A percentile compares a stretch with the other conserved stretches of the same genome.
phyloP scores from a whole-genome alignment of 2,329 filamentous ascomycete genomes.

The Hypoxylon sp. region DNA sequence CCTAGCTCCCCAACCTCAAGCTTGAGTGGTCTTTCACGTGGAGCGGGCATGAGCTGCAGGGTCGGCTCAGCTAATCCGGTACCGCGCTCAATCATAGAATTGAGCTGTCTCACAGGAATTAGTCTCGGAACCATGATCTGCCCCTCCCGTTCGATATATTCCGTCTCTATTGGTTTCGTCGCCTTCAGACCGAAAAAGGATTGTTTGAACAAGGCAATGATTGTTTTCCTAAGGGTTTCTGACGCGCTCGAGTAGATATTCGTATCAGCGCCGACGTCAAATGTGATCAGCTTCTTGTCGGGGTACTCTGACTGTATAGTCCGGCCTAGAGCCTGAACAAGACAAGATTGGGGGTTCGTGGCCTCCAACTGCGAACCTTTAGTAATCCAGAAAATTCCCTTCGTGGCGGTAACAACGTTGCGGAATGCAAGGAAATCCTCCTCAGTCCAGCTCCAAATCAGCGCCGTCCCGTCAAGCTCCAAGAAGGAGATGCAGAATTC shows the following conservation, averaged over 20 bases:
- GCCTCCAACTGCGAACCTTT: slow-evolving; percentile 46
- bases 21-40: slow-evolving; percentile 37
- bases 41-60: slow-evolving; percentile 28
- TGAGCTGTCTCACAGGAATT: slow-evolving; percentile 58
- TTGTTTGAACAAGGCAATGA: slow-evolving; percentile 50
- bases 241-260: slow-evolving; percentile 26
- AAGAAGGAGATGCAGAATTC: slow-evolving; percentile 63
- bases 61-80: slow-evolving; percentile 24
- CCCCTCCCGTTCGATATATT: slow-evolving; percentile 60
- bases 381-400: slow-evolving; percentile 47
- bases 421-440: slow-evolving; percentile 60
- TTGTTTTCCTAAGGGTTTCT: slow-evolving; percentile 34
- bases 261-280: slow-evolving; percentile 58
- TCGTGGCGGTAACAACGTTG: slow-evolving; percentile 53
- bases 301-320: slow-evolving; percentile 66
- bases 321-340: slow-evolving; percentile 63
- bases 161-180: slow-evolving; percentile 55
- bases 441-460: slow-evolving; percentile 60
- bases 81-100: slow-evolving; percentile 61
- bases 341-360: slow-evolving; percentile 56
- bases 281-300: slow-evolving; percentile 59
- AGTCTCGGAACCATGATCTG: slow-evolving; percentile 63
- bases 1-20: slow-evolving; percentile 37
- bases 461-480: slow-evolving; percentile 56
- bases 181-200: slow-evolving; percentile 32